Evolutionary conservation across 257 asterid species (phyloP).

Genomic region (Solanum chmielewskii): DNA sequence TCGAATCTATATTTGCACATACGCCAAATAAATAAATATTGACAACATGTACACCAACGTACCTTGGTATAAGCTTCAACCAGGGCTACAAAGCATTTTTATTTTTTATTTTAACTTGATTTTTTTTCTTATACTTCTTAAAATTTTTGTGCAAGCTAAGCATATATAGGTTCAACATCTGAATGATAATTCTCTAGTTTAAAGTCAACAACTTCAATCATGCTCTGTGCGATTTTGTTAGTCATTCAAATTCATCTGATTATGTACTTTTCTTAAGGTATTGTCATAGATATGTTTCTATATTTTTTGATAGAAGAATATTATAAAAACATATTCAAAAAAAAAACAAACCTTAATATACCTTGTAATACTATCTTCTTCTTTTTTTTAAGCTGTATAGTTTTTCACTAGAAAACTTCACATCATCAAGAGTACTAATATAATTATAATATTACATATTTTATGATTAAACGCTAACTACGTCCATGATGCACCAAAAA

Average conservation of each 20-base stretch:
- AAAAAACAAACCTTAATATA: not conserved
- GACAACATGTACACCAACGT: not conserved
- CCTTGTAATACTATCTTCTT: not conserved
- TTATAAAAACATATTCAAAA: not conserved
- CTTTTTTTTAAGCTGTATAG: not conserved
- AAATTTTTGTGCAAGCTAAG: not conserved
- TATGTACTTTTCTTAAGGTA: not conserved
- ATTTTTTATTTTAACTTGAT: too few species aligned
- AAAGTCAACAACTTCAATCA: constrained; percentile 16
- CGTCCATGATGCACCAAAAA: not conserved
- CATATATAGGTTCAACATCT: not conserved
- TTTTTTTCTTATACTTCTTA: too few species aligned
- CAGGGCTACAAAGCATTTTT: not conserved
- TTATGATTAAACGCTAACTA: not conserved
- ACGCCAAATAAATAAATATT: not conserved
- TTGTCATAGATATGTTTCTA: not conserved
- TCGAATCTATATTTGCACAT: not conserved
- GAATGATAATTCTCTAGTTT: not conserved
- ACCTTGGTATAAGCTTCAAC: not conserved
- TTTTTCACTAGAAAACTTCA: not conserved
- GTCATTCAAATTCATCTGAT: not conserved
- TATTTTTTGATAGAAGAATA: not conserved
- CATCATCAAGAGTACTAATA: not conserved
- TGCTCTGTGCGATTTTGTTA: not conserved
- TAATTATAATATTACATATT: not conserved